Base-by-base conservation (phyloP, 306 rosid genomes). In the Medicago truncatula region DNA sequence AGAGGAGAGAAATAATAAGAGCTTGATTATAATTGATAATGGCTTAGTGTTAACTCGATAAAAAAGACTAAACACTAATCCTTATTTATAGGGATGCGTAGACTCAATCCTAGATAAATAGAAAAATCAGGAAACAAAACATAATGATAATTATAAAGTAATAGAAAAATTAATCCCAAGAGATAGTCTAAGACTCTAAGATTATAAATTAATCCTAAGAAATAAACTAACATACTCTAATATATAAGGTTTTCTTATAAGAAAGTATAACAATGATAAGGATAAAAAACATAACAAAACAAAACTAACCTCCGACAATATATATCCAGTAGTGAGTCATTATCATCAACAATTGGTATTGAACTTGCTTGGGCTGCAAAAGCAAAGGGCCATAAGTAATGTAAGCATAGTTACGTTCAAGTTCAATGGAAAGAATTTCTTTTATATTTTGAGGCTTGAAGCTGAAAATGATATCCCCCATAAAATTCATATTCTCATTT, bases 251-350 rank as follows among this genome's bases (percentile, higher is more conserved):
- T 54, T 56, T 56, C 5, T 56, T 56, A 4, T 4, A 56, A 56
- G 14, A 20, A 56, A 56, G 62, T 56, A 49, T 8, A 13, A 52
- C 52, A 40, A 65, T 10, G 36, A 21, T 3, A 61, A 58, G 31
- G 31, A 68, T 34, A 68, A 28, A 63, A 64, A 54, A 66, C 59
- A 66, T 38, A 77, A 69, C 44, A 77, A 21, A 43, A 91, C 50
- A 79, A 21, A 43, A 91, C 96, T 80, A 65, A 94, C 98, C 97
- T 94, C 78, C 98, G 98, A 82, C 97, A 94, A 88, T 94, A 94
- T 80, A 94, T 85, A 86, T 94, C 98, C 75, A 94, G 80, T 70
- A 94, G 84, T 8, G 97, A 90, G 88, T 90, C 96, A 70, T 83
- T 91, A 67, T 94, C 97, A 76, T 94, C 98, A 43, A 94, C 98